Conservation (phyloP, 768 basidiomycete genomes). For the Asterophora lycoperdoides region DNA sequence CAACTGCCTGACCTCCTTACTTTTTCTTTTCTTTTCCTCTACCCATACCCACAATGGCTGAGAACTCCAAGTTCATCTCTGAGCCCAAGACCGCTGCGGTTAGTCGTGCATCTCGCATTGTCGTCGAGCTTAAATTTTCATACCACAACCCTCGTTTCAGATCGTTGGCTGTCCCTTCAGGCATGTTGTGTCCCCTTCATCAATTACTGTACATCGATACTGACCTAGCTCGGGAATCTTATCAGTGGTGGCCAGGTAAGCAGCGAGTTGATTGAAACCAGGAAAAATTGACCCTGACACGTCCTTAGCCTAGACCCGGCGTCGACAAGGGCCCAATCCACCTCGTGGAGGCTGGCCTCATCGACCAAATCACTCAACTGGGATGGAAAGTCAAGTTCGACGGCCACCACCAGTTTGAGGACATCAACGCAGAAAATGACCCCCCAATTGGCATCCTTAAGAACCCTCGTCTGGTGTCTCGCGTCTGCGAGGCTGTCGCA, state of each 20-base stretch:
- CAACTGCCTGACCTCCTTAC: background rate
- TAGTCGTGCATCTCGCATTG: constrained; percentile 28
- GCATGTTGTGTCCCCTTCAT: constrained; percentile 39
- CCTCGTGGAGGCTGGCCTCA: constrained; percentile 82
- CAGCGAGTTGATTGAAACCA: no score
- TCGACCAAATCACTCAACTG: constrained; percentile 67
- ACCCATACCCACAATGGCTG: constrained; percentile 21
- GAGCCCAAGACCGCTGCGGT: constrained; percentile 79
- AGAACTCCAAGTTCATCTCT: constrained; percentile 45
- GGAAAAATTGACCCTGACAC: constrained; percentile 8
- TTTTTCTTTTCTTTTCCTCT: background rate
- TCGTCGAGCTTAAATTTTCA: background rate
- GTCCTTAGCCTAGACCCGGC: constrained; percentile 61
- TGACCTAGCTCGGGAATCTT: constrained; percentile 6
- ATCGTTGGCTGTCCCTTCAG: constrained; percentile 96
- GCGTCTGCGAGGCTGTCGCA: constrained; percentile 78
- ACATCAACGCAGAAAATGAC: constrained; percentile 57
- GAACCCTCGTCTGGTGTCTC: constrained; percentile 84
- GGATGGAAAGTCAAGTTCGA: constrained; percentile 91
- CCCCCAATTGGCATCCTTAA: constrained; percentile 86
- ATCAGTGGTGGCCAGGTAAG: constrained; percentile 64
- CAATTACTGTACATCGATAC: constrained; percentile 2
- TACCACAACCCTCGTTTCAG: constrained; percentile 33
- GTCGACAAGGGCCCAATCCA: constrained; percentile 88
- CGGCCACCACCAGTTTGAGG: constrained; percentile 87